phyloP scores from a whole-genome alignment of 2,329 filamentous ascomycete species.

The Pestalotiopsis fici region DNA sequence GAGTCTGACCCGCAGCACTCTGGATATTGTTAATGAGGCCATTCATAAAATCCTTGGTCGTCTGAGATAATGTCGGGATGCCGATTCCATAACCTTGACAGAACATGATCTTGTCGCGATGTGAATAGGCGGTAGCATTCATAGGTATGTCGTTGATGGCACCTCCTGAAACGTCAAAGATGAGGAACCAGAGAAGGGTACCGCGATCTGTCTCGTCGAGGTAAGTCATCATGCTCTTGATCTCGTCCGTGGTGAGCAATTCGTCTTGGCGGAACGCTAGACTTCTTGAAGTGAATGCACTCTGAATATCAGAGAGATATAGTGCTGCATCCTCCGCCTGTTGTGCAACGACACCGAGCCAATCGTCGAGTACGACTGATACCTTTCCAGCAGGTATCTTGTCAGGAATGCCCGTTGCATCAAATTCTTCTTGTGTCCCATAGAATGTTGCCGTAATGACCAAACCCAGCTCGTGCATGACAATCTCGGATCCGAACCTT shows the following conservation, averaged over 20 bases:
- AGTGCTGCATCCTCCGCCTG: constrained; percentile 51
- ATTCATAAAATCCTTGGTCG: constrained; percentile 50
- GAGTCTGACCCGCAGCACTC: constrained; percentile 34
- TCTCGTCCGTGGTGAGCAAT: constrained; percentile 43
- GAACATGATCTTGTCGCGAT: constrained; percentile 65
- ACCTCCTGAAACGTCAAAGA: constrained; percentile 64
- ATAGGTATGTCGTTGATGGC: constrained; percentile 56
- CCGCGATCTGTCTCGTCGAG: constrained; percentile 49
- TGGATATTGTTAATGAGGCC: constrained; percentile 49
- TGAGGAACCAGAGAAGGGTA: constrained; percentile 59
- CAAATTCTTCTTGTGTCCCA: constrained; percentile 57
- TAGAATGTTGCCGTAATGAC: constrained; percentile 64
- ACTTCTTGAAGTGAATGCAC: constrained; percentile 59
- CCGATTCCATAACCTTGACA: constrained; percentile 63
- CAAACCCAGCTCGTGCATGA: constrained; percentile 53
- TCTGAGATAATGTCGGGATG: constrained; percentile 42
- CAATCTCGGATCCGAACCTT: constrained; percentile 59
- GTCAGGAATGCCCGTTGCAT: constrained; percentile 47
- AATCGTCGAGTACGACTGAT: constrained; percentile 58
- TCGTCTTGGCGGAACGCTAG: constrained; percentile 53
- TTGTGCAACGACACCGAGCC: constrained; percentile 59
- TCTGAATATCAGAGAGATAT: constrained; percentile 45
- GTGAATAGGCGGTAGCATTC: constrained; percentile 61
- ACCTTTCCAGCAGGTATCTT: constrained; percentile 44
- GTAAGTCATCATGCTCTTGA: constrained; percentile 54